These are phyloP conservation scores for Crucibulum laeve DNA, from an alignment of 768 basidiomycete species.

Conservation along the genomic window DNA sequence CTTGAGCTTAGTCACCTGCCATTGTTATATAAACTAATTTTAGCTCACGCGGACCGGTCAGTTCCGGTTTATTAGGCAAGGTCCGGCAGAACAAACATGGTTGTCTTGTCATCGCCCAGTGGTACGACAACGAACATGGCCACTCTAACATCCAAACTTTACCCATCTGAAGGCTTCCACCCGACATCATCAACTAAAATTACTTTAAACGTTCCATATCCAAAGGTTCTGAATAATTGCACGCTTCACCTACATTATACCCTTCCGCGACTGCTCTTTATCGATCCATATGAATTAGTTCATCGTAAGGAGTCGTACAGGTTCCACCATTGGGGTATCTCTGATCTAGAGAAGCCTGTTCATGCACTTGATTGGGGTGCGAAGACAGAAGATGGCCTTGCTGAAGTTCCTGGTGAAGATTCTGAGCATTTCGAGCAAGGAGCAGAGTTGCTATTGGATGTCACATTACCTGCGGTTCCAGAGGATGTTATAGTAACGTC, in stretches of 20 bases:
- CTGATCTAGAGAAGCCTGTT: conserved; percentile 44
- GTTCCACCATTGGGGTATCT: conserved; percentile 35
- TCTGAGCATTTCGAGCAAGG: no score
- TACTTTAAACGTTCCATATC: conserved; percentile 8
- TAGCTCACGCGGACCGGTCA: no score
- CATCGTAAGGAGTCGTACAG: conserved; percentile 31
- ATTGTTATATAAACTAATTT: no score
- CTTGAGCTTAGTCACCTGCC: no score
- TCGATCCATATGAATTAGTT: conserved; percentile 44
- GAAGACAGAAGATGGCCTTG: no score
- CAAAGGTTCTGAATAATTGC: conserved; percentile 19
- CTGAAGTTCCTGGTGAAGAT: no score
- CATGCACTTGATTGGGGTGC: conserved; percentile 25
- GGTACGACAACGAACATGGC: no score
- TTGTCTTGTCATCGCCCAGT: no score
- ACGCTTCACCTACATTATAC: conserved; percentile 32
- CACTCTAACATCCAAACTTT: conserved; percentile 21
- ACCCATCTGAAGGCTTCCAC: conserved; percentile 33
- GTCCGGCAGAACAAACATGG: no score
- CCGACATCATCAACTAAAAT: conserved; percentile 27
- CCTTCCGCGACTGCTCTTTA: conserved; percentile 39
- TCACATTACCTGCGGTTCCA: conserved; percentile 5
- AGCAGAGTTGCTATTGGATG: conserved; percentile 20
- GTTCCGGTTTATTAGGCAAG: no score
- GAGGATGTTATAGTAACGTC: conserved; percentile 5